Base-by-base conservation (phyloP, 2,329 filamentous ascomycete genomes). In the Penicillium polonicum region DNA sequence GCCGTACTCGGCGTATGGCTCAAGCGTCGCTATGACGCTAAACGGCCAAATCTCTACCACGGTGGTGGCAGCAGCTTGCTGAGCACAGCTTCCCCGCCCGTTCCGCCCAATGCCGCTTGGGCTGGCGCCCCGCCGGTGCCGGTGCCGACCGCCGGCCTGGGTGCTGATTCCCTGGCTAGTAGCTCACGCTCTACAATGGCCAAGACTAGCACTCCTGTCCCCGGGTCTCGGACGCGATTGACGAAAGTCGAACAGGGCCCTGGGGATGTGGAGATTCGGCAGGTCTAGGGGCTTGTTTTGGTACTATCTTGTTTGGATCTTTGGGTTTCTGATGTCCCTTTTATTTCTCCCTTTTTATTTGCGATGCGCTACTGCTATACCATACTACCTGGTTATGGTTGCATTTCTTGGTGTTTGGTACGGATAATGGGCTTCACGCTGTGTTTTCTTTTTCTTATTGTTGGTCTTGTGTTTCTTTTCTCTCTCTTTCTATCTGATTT, bases 21-120 rank as follows among this genome's bases (percentile, higher is more conserved):
- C 76, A 88, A 90, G 64, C 85, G 86, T 57, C 87, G 88, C 64
- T 88, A 92, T 74, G 80, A 91, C 62, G 85, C 85, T 62, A 89
- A 86, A 76, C 70, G 68, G 60, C 69, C 76, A 2, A 59, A 62
- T 38, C 68, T 73, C 23, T 74, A 74, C 57, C 68, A 71, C 51
- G 69, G 65, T 15, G 67, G 67, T 12, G 67, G 65, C 45, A 67
- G 66, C 46, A 61, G 66, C 21, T 46, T 65, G 6, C 48, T 72
- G 23, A 55, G 51, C 59, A 59, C 57, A 17, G 45, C 42, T 12
- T 39, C 60, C 61, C 60, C 19, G 56, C 57, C 52, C 45, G 65
- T 56, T 42, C 61, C 64, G 2, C 48, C 50, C 0, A 62, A 60
- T 8, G 55, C 49, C n/a, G 59, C 59, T 8, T 69, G 63, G 61